These are phyloP conservation scores for Senecio squalidus DNA, from an alignment of 140 eudicot genomes.

Conservation along the genomic window DNA sequence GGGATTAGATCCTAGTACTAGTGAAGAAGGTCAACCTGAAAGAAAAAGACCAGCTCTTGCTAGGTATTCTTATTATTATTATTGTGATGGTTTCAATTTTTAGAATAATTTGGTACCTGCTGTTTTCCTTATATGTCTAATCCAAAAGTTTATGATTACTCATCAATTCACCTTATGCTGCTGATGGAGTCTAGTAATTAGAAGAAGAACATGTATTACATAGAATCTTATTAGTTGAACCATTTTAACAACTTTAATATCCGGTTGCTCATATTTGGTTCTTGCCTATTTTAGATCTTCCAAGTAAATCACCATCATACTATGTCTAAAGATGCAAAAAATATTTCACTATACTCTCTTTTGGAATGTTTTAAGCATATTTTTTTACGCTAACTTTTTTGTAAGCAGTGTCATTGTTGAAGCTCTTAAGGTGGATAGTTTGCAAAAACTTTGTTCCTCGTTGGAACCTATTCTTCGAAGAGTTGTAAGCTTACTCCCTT, in stretches of 20 bases:
- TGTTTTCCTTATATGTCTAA: too few relatives aligned
- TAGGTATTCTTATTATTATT: conserved; percentile 33
- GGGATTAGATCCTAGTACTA: conserved; percentile 57
- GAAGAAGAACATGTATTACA: conserved; percentile 3
- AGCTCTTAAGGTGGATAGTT: conserved; percentile 97
- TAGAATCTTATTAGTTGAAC: neutral
- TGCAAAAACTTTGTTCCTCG: conserved; percentile 95
- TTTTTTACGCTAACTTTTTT: conserved; percentile 12
- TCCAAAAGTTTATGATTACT: too few relatives aligned
- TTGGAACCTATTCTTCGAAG: conserved; percentile 97
- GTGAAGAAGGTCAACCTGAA: conserved; percentile 83
- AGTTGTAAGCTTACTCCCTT: conserved; percentile 66
- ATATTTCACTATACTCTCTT: neutral
- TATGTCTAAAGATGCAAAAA: conserved; percentile 5
- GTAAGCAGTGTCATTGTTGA: conserved; percentile 98
- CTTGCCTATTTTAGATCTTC: too few relatives aligned
- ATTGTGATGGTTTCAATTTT: neutral
- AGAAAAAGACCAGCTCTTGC: conserved; percentile 95
- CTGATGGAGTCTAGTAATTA: neutral
- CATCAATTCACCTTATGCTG: neutral
- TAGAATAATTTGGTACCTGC: too few relatives aligned
- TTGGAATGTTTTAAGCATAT: conserved; percentile 4
- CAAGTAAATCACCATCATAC: neutral
- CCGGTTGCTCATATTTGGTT: conserved; percentile 1
- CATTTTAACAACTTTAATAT: neutral